Conservation (phyloP, 176 grass and related monocot genomes). For the Coix lacrymajobi region DNA sequence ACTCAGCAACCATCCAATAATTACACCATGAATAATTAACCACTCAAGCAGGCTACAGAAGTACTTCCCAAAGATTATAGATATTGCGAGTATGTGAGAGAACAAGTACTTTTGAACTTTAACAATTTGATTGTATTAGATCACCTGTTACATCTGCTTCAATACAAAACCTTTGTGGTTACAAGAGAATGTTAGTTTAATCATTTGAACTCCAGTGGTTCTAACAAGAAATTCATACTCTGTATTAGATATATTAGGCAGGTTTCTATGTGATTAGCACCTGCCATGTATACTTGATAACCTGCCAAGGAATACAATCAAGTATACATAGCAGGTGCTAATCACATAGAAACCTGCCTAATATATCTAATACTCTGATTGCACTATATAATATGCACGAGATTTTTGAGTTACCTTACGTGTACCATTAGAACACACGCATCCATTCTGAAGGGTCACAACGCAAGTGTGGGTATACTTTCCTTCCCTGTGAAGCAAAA, state of each 20-base stretch:
- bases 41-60: neutral
- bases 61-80: constrained; percentile 12
- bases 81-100: neutral
- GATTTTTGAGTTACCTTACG: constrained; percentile 55
- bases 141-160: constrained; percentile 15
- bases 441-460: constrained; percentile 92
- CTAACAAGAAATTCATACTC: constrained; percentile 1
- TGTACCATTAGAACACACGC: constrained; percentile 64
- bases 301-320: too few relatives aligned
- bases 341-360: too few relatives aligned
- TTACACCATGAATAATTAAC: constrained; percentile 19
- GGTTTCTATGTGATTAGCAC: too few relatives aligned
- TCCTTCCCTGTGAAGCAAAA: constrained; percentile 64
- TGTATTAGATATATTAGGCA: too few relatives aligned
- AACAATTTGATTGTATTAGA: constrained; percentile 5
- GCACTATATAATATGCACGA: constrained; percentile 23
- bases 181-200: neutral
- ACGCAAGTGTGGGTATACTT: constrained; percentile 89
- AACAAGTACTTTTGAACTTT: neutral
- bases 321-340: too few relatives aligned
- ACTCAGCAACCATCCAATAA: neutral
- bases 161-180: neutral
- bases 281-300: too few relatives aligned
- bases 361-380: neutral
- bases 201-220: neutral